Evolutionary conservation across 352 stramenopile species (phyloP).

Genomic region (Pythium aphanidermatum): DNA sequence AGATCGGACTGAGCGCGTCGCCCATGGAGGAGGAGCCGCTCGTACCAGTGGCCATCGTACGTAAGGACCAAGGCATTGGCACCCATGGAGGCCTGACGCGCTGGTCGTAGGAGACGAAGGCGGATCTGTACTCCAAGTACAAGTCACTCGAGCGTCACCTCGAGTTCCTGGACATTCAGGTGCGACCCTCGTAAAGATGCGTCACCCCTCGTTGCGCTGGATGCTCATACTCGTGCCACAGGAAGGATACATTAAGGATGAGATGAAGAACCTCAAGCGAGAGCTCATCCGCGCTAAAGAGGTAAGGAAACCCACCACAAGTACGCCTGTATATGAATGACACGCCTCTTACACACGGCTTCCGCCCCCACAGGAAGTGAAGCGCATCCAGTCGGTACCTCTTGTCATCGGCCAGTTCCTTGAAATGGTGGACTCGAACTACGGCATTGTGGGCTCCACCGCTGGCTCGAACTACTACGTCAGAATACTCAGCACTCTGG

Average conservation of each 20-base stretch:
- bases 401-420: constrained; percentile 99
- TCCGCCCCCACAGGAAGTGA: constrained; percentile 96
- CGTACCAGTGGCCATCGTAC: constrained; percentile 25
- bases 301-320: constrained; percentile 18
- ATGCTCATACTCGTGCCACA: constrained; percentile 27
- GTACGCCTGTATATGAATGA: too few species aligned
- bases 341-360: too few species aligned
- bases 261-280: constrained; percentile 99
- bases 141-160: constrained; percentile 40
- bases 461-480: constrained; percentile 99
- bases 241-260: constrained; percentile 99
- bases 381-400: constrained; percentile 99
- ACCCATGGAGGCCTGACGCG: too few species aligned
- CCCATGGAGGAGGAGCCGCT: constrained; percentile 26
- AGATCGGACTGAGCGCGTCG: constrained; percentile 20
- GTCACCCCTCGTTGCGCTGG: too few species aligned
- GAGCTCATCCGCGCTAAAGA: constrained; percentile 99
- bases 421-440: constrained; percentile 99
- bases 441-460: constrained; percentile 97
- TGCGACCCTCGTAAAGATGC: constrained; percentile 4
- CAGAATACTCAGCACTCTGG: constrained; percentile 97
- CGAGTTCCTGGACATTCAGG: constrained; percentile 74
- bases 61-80: too few species aligned
- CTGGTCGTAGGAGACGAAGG: constrained; percentile 30
- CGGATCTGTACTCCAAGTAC: constrained; percentile 42